Evolutionary conservation across 768 basidiomycete species (phyloP).

Genomic region (Lactarius hengduanensis): DNA sequence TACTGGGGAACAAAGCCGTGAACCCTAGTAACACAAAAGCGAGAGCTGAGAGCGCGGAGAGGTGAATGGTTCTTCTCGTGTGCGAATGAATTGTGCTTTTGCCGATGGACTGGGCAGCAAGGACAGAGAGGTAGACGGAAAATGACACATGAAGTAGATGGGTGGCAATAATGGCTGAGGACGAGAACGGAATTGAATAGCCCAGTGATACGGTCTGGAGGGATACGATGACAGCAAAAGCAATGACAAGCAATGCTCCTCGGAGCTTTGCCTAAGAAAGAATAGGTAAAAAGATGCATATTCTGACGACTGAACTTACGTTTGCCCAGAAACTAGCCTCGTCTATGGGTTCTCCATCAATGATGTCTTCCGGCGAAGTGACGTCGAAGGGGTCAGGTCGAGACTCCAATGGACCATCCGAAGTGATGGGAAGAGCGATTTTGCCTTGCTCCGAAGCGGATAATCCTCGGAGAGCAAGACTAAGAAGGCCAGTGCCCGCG

Average conservation of each 20-base stretch:
- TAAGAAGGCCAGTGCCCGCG: conserved; percentile 43
- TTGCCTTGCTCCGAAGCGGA: conserved; percentile 46
- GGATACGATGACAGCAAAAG: conserved; percentile 48
- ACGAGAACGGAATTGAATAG: conserved; percentile 43
- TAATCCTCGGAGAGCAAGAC: conserved; percentile 44
- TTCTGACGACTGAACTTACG: conserved; percentile 37
- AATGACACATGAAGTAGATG: conserved; percentile 50
- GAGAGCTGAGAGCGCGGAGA: conserved; percentile 53
- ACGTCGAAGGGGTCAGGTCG: conserved; percentile 65
- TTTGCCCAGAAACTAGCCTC: conserved; percentile 59
- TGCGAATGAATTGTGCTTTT: conserved; percentile 42
- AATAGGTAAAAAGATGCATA: background rate
- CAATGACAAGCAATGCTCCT: conserved; percentile 36
- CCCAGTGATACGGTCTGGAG: conserved; percentile 57
- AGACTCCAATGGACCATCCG: conserved; percentile 31
- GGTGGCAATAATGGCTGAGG: conserved; percentile 36
- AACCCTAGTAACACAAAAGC: conserved; percentile 46
- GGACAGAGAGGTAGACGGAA: conserved; percentile 56
- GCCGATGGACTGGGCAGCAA: conserved; percentile 52
- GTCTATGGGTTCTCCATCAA: conserved; percentile 66
- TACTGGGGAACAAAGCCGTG: conserved; percentile 57
- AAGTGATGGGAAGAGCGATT: conserved; percentile 47
- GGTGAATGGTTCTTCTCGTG: conserved; percentile 49
- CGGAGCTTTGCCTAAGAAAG: conserved; percentile 14
- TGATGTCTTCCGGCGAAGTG: conserved; percentile 63